Evolutionary conservation across 176 grass and related monocot genomes (phyloP).

Genomic region (Echinochloa phyllopogon): DNA sequence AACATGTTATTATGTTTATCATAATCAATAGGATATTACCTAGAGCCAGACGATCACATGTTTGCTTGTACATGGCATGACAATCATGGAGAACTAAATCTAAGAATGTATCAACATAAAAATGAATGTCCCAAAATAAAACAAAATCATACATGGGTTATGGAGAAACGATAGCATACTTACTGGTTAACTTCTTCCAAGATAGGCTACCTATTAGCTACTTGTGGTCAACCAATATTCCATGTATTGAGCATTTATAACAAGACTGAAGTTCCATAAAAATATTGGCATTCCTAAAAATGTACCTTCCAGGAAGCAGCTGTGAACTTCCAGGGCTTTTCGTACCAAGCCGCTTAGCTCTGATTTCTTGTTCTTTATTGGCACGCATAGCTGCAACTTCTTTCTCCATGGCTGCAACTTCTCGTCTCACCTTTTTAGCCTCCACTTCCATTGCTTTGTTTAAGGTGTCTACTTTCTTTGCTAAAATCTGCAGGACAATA

Average conservation of each 20-base stretch:
- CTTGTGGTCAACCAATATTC: constrained; percentile 22
- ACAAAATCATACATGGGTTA: not conserved
- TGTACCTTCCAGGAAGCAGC: constrained; percentile 74
- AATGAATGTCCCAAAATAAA: not conserved
- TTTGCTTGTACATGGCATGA: not conserved
- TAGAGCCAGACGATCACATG: not conserved
- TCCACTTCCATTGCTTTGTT: constrained; percentile 99
- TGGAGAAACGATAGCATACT: not conserved
- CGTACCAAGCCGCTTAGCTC: constrained; percentile 67
- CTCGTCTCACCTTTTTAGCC: constrained; percentile 98
- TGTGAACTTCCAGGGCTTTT: constrained; percentile 76
- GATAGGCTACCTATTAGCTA: constrained; percentile 9
- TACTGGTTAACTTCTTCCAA: constrained; percentile 29
- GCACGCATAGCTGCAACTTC: constrained; percentile 95
- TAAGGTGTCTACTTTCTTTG: constrained; percentile 95
- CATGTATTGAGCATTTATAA: constrained; percentile 16
- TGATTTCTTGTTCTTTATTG: constrained; percentile 91
- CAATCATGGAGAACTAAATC: not conserved
- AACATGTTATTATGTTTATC: constrained; percentile 5
- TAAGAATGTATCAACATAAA: not conserved
- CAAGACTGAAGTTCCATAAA: not conserved
- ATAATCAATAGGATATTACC: not conserved
- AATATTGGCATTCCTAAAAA: constrained; percentile 13
- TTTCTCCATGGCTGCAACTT: constrained; percentile 97
- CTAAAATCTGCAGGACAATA: constrained; percentile 66